A percentile compares a stretch with the other conserved stretches of the same genome.
These are phyloP conservation scores for Xylaria palmicola DNA, from an alignment of 495 filamentous ascomycete species.

Conservation along the genomic window DNA sequence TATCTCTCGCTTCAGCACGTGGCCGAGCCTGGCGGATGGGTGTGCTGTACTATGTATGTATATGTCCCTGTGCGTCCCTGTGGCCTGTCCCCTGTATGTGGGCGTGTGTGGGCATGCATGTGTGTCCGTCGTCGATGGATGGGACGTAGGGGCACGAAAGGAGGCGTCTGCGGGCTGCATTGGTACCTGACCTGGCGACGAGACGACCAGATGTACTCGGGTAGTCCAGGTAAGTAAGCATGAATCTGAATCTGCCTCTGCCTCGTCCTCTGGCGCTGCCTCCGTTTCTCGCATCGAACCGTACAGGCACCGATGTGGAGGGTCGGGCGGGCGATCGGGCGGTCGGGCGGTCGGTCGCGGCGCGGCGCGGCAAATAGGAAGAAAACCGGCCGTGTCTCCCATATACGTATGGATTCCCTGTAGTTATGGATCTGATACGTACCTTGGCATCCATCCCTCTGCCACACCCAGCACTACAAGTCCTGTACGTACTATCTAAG, in stretches of 20 bases:
- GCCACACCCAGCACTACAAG: too few species aligned
- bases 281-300: not conserved
- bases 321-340: too few species aligned
- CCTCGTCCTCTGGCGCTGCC: too few species aligned
- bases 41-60: not conserved
- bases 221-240: too few species aligned
- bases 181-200: slow-evolving; percentile 9
- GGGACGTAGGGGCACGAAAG: not conserved
- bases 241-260: too few species aligned
- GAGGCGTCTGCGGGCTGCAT: not conserved
- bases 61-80: too few species aligned
- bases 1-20: not conserved
- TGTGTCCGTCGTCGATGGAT: not conserved
- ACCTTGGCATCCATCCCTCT: too few species aligned
- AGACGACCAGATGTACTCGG: too few species aligned
- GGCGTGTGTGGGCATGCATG: not conserved
- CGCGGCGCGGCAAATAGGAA: not conserved
- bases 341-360: not conserved
- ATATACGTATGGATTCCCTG: not conserved
- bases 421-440: too few species aligned
- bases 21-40: not conserved
- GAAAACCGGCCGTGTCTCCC: not conserved
- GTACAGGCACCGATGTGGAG: too few species aligned
- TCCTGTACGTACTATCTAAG: too few species aligned
- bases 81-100: too few species aligned